A percentile compares a stretch with the other conserved stretches of the same genome.
phyloP scores from a whole-genome alignment of 225 moss, liverwort and hornwort genomes.

The Physcomitrium patens region DNA sequence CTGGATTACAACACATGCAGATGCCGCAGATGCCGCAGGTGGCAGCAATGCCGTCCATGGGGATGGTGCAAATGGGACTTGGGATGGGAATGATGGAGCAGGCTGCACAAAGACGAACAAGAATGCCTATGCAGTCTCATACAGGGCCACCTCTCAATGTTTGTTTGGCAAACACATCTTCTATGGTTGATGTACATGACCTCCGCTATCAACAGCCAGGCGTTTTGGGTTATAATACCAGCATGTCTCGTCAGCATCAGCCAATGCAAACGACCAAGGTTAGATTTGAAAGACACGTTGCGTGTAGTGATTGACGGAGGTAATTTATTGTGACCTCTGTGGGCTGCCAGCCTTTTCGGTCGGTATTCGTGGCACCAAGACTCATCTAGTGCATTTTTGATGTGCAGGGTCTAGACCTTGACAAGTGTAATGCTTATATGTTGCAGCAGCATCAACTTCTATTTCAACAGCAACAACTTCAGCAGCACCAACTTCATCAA shows the following conservation, averaged over 20 bases:
- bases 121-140: constrained; percentile 47
- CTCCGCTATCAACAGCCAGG: constrained; percentile 51
- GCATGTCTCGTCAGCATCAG: constrained; percentile 59
- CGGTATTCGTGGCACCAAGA: background rate
- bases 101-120: constrained; percentile 41
- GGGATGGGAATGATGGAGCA: constrained; percentile 72
- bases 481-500: constrained; percentile 39
- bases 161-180: constrained; percentile 49
- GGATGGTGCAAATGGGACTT: constrained; percentile 50
- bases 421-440: constrained; percentile 67
- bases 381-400: constrained; percentile 7
- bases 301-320: background rate
- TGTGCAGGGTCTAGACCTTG: constrained; percentile 47
- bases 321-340: background rate
- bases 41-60: constrained; percentile 51
- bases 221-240: constrained; percentile 60
- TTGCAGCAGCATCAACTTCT: constrained; percentile 68
- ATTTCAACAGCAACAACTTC: constrained; percentile 39
- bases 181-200: constrained; percentile 59
- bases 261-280: constrained; percentile 66
- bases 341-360: background rate
- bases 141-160: constrained; percentile 44
- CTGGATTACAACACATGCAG: constrained; percentile 61
- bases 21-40: constrained; percentile 58
- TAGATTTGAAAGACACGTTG: constrained; percentile 1